A percentile compares a stretch with the other conserved stretches of the same genome.
Conservation (phyloP, 176 grass and related monocot species). For the Guadua angustifolia region DNA sequence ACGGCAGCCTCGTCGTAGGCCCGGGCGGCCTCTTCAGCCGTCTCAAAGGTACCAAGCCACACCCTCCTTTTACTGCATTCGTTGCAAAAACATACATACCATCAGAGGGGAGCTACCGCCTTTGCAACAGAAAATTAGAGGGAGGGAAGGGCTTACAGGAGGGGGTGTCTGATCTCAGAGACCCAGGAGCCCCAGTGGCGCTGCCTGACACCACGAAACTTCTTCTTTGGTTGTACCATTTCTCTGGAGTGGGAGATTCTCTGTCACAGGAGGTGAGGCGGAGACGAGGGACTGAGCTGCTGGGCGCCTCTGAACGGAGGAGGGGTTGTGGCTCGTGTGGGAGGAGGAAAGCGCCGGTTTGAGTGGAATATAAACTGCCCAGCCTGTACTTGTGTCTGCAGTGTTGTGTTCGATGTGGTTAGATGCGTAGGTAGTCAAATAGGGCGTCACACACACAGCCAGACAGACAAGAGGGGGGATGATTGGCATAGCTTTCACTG, state of each 20-base stretch:
- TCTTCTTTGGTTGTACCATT: slow-evolving; percentile 95
- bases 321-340: slow-evolving; percentile 30
- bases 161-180: slow-evolving; percentile 97
- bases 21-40: slow-evolving; percentile 91
- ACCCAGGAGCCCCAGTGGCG: slow-evolving; percentile 99
- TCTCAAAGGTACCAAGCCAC: slow-evolving; percentile 99
- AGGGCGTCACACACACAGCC: not conserved
- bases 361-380: slow-evolving; percentile 74
- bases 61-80: slow-evolving; percentile 92
- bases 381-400: slow-evolving; percentile 57
- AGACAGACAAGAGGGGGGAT: no score
- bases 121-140: not conserved
- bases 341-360: slow-evolving; percentile 38
- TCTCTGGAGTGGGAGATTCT: slow-evolving; percentile 32
- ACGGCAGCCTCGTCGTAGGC: slow-evolving; percentile 96
- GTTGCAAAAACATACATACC: slow-evolving; percentile 15
- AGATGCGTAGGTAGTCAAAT: slow-evolving; percentile 47
- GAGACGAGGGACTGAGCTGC: slow-evolving; percentile 46
- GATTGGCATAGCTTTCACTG: slow-evolving; percentile 46
- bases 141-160: slow-evolving; percentile 71
- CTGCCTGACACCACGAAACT: slow-evolving; percentile 98
- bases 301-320: slow-evolving; percentile 40
- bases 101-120: slow-evolving; percentile 5
- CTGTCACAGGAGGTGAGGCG: slow-evolving; percentile 38
- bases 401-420: slow-evolving; percentile 47